These are phyloP conservation scores for Penicillium canescens DNA, from an alignment of 495 filamentous ascomycete genomes.

Conservation along the genomic window DNA sequence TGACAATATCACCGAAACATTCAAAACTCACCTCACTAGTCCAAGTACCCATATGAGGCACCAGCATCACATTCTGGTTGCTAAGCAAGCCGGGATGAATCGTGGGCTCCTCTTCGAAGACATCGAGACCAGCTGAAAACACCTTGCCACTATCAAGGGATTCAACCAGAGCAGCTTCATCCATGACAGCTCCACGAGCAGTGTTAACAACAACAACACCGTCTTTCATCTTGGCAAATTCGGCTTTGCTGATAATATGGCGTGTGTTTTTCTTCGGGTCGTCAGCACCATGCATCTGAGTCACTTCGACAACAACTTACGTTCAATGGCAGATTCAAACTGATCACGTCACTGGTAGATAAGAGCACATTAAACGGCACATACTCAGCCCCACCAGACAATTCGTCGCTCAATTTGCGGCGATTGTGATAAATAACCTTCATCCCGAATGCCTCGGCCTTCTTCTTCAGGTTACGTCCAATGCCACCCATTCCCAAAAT, in stretches of 20 bases:
- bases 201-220: slow-evolving; percentile 74
- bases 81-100: slow-evolving; percentile 60
- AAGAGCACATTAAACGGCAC: slow-evolving; percentile 70
- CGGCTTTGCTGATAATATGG: slow-evolving; percentile 62
- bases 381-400: slow-evolving; percentile 62
- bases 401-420: slow-evolving; percentile 50
- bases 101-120: slow-evolving; percentile 69
- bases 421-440: slow-evolving; percentile 70
- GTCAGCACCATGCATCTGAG: background rate
- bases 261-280: slow-evolving; percentile 55
- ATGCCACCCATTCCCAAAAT: slow-evolving; percentile 91
- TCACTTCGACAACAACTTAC: slow-evolving; percentile 39
- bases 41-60: slow-evolving; percentile 72
- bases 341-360: slow-evolving; percentile 67
- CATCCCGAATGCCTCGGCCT: slow-evolving; percentile 65
- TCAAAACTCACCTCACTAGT: slow-evolving; percentile 56
- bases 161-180: slow-evolving; percentile 67
- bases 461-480: slow-evolving; percentile 59
- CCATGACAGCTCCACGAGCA: slow-evolving; percentile 67
- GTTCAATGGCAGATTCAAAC: slow-evolving; percentile 75
- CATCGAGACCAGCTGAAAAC: slow-evolving; percentile 62
- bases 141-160: slow-evolving; percentile 64
- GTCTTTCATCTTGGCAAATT: slow-evolving; percentile 70
- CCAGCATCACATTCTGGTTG: slow-evolving; percentile 60
- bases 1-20: background rate